A percentile compares a stretch with the other conserved stretches of the same genome.
Evolutionary conservation across 768 basidiomycete genomes (phyloP).

Genomic region (Termitomyces sp.): DNA sequence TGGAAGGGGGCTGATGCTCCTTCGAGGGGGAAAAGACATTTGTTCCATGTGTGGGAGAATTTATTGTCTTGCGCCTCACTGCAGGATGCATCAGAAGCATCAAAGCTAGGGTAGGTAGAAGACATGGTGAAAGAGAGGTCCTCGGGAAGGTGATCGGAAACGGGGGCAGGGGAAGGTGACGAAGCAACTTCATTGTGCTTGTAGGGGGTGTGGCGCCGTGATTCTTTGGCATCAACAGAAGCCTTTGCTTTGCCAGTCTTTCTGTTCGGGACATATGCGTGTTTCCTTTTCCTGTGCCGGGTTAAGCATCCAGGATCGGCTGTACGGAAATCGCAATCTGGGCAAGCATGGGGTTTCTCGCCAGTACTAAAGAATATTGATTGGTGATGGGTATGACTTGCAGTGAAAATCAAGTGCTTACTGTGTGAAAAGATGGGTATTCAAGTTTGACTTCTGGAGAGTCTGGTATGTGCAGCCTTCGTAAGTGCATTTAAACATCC

Average conservation of each 20-base stretch:
- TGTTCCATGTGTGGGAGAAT: constrained; percentile 5
- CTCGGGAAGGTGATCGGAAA: not conserved
- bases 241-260: not conserved
- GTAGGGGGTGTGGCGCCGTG: constrained; percentile 3
- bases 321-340: constrained; percentile 23
- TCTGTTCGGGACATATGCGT: constrained; percentile 18
- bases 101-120: not conserved
- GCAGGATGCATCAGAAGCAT: not conserved
- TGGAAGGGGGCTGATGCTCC: not conserved
- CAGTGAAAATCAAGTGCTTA: constrained; percentile 10
- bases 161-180: not conserved
- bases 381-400: not conserved
- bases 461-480: constrained; percentile 23
- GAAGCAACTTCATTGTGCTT: not conserved
- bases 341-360: constrained; percentile 23
- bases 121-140: not conserved
- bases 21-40: not conserved
- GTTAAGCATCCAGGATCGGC: constrained; percentile 27
- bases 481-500: constrained; percentile 25
- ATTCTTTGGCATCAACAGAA: not conserved
- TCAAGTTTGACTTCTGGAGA: constrained; percentile 29
- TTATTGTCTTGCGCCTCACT: not conserved
- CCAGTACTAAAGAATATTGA: constrained; percentile 20
- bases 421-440: constrained; percentile 30
- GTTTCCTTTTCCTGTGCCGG: constrained; percentile 27